Base-by-base conservation (phyloP, 495 filamentous ascomycete species). In the Penicillium argentinense region DNA sequence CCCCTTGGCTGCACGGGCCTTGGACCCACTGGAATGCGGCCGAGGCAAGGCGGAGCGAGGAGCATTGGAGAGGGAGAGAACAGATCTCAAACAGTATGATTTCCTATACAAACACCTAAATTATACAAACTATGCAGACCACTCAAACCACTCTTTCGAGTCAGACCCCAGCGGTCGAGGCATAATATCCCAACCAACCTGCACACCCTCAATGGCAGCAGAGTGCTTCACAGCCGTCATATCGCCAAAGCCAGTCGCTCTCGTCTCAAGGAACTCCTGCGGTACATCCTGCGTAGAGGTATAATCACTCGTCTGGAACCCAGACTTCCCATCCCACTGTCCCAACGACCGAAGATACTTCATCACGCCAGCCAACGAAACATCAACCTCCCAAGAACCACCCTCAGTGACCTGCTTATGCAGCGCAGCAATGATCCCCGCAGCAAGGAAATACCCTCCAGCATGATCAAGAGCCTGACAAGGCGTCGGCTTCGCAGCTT, bases 401-500 rank as follows among this genome's bases (percentile, higher is more conserved):
- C 80, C 79, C 38, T 74, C 53, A 4, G 65, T 78, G 2, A 76
- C 77, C 25, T 80, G 75, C 21, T 69, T 68, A 39, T 71, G 76
- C 14, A 85, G 60, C 8, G 77, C 81, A 5, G 71, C 63, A 48
- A 82, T 67, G 8, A 80, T 75, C 14, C 77, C 76, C 25, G 79
- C 63, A 7, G 74, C 72, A 8, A 81, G 80, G 46, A 82, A 72
- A 45, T 70, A 73, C 2, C 69, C 83, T 3, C 82, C 83, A 9
- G 81, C 78, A 59, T 88, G 85, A 58, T 87, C 84, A 12, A 79
- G 81, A 3, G 51, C 57, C 37, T 64, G 57, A 36, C 57, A 64
- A 12, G 57, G 68, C 65, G 82, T 84, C 14, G 83, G 81, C 50
- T 85, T 85, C 0, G 82, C 81, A 47, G 77, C 74, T n/a, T 70